Base-by-base conservation (phyloP, 2,329 filamentous ascomycete genomes). In the Aureobasidium sp. region DNA sequence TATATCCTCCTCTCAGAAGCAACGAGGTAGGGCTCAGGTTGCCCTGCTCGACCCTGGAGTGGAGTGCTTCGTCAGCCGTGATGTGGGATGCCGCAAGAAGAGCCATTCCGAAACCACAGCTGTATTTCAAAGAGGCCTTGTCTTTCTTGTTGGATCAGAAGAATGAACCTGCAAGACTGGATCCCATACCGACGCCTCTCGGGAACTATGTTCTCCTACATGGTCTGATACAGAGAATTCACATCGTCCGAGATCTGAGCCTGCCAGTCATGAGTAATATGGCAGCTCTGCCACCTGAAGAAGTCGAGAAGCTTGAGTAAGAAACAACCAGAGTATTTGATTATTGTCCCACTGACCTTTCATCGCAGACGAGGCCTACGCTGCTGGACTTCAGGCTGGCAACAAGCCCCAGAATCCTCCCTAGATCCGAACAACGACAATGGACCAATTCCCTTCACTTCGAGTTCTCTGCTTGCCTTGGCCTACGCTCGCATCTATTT, bases 151-250 rank as follows among this genome's bases (percentile, higher is more conserved):
- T 56, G 17, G 52, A 56, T 5, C 39, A 41, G 10, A 41, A 44
- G 9, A 39, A 41, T 7, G 52, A 43, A n/a, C 50, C 50, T 15
- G 39, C 52, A 2, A 41, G 52, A 29, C 26, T 56, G 1, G 52
- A 56, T 8, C 52, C 52, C 0, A 56, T 56, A 2, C 52, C 52
- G 1, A 56, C 52, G 7, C 52, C 52, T 32, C 26, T 56, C 0
- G 87, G 87, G 0, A 87, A 87, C 67, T 89, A 90, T 66, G 82
- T 89, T 8, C 77, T 91, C 37, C 87, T 90, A 3, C 87, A 90
- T 68, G 87, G 86, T 3, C 71, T 91, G 27, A 81, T 90, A 12
- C 52, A 56, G 37, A 56, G 52, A 5, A 56, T 56, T 13, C 52
- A 56, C 26, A 44, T 56, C 17, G 39, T 56, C 37, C 43, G 52